Conservation (phyloP, 441 rosid genomes). For the Adansonia madagascariensis region DNA sequence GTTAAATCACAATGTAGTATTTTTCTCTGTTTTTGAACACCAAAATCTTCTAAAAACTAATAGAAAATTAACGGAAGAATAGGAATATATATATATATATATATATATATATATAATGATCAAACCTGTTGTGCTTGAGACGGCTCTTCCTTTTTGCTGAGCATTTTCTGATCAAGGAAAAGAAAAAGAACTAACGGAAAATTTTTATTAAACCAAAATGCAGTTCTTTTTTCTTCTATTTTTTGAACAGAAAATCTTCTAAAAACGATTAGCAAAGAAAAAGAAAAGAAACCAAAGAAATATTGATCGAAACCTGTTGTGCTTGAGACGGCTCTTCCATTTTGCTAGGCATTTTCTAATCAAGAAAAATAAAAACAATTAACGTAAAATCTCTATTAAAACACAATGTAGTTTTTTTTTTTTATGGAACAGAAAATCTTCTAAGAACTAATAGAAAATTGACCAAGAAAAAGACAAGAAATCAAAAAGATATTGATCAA, state of each 20-base stretch:
- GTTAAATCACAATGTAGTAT: neutral
- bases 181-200: neutral
- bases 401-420: neutral
- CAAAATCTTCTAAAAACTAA: neutral
- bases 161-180: conserved; percentile 30
- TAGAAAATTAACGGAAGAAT: neutral
- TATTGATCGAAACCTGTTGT: conserved; percentile 4
- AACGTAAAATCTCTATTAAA: too few relatives aligned
- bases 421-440: neutral
- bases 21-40: neutral
- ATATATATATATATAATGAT: neutral
- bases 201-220: neutral
- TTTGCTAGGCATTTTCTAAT: conserved; percentile 19
- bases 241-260: neutral
- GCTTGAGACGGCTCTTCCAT: conserved; percentile 48
- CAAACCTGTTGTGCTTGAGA: conserved; percentile 11
- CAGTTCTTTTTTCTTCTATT: neutral
- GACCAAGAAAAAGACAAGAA: neutral
- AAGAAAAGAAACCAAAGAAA: neutral
- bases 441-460: neutral
- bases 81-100: neutral
- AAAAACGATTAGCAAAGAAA: neutral
- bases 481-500: neutral
- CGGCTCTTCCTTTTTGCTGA: conserved; percentile 11
- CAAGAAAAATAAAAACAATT: too few relatives aligned